Evolutionary conservation across 805 yeast genomes (phyloP).

Genomic region (Candida orba): DNA sequence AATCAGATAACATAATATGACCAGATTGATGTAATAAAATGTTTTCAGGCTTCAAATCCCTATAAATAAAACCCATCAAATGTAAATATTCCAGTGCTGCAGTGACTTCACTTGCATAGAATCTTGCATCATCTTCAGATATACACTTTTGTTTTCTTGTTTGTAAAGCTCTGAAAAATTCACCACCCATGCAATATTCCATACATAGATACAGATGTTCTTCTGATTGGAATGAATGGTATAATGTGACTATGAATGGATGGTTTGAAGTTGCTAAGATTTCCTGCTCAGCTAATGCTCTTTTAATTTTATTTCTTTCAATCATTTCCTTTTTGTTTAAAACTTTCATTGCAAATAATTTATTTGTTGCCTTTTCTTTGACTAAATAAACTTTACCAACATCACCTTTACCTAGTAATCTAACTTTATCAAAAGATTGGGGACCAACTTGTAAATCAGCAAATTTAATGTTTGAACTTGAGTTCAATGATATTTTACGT

Average conservation of each 20-base stretch:
- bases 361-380: constrained; percentile 66
- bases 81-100: constrained; percentile 96
- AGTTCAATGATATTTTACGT: constrained; percentile 41
- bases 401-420: constrained; percentile 93
- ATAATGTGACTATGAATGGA: constrained; percentile 93
- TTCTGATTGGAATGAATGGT: constrained; percentile 93
- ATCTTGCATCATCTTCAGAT: constrained; percentile 80
- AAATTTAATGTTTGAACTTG: constrained; percentile 59
- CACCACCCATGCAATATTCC: constrained; percentile 99
- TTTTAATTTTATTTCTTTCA: constrained; percentile 85
- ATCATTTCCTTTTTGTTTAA: constrained; percentile 89
- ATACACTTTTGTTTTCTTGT: constrained; percentile 83
- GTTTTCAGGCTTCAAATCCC: constrained; percentile 96
- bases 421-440: constrained; percentile 79
- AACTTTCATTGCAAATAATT: constrained; percentile 88
- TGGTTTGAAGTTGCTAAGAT: constrained; percentile 92
- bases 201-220: constrained; percentile 88
- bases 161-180: constrained; percentile 92
- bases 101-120: constrained; percentile 94
- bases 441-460: constrained; percentile 79
- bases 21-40: constrained; percentile 93
- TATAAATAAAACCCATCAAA: constrained; percentile 92
- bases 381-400: constrained; percentile 96
- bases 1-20: constrained; percentile 95
- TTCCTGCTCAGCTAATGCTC: constrained; percentile 95